Evolutionary conservation across 2,329 filamentous ascomycete species (phyloP).

Genomic region (Sodiomyces alkalinus): DNA sequence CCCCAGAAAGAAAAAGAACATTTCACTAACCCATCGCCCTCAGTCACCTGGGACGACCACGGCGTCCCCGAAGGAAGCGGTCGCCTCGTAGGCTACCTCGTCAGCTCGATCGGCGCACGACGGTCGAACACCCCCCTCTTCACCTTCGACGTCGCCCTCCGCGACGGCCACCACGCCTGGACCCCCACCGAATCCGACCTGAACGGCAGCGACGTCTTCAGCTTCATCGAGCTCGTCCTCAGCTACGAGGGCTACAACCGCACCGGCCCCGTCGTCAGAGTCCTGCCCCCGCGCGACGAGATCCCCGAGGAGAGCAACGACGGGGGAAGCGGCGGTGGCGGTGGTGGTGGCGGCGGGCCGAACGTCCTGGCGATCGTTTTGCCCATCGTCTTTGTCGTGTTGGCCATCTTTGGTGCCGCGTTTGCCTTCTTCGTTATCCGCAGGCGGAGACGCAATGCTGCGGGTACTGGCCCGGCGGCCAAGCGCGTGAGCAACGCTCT

Average conservation of each 20-base stretch:
- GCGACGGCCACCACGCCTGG: constrained; percentile 15
- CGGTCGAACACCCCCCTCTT: constrained; percentile 4
- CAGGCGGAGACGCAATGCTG: constrained; percentile 10
- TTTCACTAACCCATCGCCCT: background rate
- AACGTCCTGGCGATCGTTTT: constrained; percentile 12
- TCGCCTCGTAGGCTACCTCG: constrained; percentile 7
- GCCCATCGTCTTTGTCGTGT: constrained; percentile 13
- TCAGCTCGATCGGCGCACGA: constrained; percentile 2
- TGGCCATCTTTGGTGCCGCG: constrained; percentile 10
- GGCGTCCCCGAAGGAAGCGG: constrained; percentile 11
- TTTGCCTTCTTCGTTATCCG: constrained; percentile 13
- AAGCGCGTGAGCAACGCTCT: constrained; percentile 2
- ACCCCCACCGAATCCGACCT: constrained; percentile 10
- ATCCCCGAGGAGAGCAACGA: background rate
- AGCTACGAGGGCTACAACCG: constrained; percentile 7
- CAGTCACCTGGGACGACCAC: constrained; percentile 18
- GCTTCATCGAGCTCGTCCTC: constrained; percentile 10
- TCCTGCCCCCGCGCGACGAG: constrained; percentile 6
- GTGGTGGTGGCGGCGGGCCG: constrained; percentile 1
- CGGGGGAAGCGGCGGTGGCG: background rate
- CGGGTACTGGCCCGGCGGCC: constrained; percentile 6
- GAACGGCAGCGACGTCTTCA: constrained; percentile 4
- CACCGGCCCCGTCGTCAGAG: constrained; percentile 12
- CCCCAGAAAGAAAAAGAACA: background rate
- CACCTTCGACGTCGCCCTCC: constrained; percentile 10